Base-by-base conservation (phyloP, 2,329 filamentous ascomycete genomes). In the Scytalidium lignicola region DNA sequence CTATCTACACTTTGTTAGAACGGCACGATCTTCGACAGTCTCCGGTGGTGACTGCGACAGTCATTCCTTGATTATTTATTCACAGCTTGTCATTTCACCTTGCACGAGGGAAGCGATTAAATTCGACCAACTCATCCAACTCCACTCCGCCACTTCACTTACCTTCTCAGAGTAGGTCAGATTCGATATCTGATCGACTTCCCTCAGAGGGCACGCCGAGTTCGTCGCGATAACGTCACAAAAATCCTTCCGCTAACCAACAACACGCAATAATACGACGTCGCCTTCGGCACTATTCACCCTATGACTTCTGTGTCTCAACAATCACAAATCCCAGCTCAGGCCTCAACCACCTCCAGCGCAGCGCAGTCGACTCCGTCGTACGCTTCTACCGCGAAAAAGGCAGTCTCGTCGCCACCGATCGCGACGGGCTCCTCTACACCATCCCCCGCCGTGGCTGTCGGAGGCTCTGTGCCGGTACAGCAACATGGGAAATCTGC, bases 321-420 rank as follows among this genome's bases (percentile, higher is more conserved):
- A 53, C 59, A 58, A 57, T 47, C 59, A 46, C 55, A 57, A 59
- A 58, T 55, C 52, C 60, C 61, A 44, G 62, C 48, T 56, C 60
- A 75, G 78, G 79, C 79, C 74, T 74, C 75, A 65, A 79, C 72
- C 69, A 71, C 72, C 68, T 69, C 67, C 58, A 73, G 76, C 69
- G 73, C 76, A 67, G 72, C 76, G 52, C 61, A 63, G 65, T 74
- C 78, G 67, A 74, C 78, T 69, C 65, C 71, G 67, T 84, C 81
- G 67, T 84, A 85, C 80, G 81, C 81, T 74, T 83, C 80, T 62
- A 80, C 81, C 72, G 81, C 74, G 58, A 82, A 82, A 74, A 83
- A 84, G 75, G 71, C 73, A 66, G 71, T 75, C 64, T 73, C 78
- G 69, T 76, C 78, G 69, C 78, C 80, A 65, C 67, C 80, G 70